A percentile compares a stretch with the other conserved stretches of the same genome.
These are phyloP conservation scores for Tirmania nivea DNA, from an alignment of 495 filamentous ascomycete genomes.

Conservation along the genomic window DNA sequence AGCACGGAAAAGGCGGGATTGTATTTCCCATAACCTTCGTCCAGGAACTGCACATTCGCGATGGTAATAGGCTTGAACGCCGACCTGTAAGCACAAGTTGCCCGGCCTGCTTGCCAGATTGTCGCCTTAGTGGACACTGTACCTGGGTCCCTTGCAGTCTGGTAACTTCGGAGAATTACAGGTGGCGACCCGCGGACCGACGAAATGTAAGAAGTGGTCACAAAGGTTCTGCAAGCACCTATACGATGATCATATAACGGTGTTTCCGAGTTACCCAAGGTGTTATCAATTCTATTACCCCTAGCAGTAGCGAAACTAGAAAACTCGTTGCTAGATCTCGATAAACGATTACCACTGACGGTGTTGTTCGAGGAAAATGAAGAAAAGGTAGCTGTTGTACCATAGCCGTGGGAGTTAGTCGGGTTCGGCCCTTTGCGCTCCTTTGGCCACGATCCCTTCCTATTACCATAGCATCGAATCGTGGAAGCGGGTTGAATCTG, in stretches of 20 bases:
- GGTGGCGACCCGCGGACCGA: constrained; percentile 40
- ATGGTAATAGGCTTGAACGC: constrained; percentile 95
- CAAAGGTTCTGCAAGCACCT: constrained; percentile 17
- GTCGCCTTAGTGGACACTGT: constrained; percentile 62
- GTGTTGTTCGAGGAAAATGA: constrained; percentile 1
- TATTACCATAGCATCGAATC: background rate
- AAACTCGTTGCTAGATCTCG: no score
- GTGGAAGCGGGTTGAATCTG: background rate
- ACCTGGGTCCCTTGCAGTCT: constrained; percentile 70
- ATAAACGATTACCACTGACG: background rate
- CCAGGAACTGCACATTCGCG: constrained; percentile 77
- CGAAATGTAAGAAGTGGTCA: constrained; percentile 80
- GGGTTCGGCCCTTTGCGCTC: background rate
- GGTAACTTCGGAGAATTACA: constrained; percentile 71
- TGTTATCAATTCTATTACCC: no score
- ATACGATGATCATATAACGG: constrained; percentile 4
- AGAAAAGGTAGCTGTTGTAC: constrained; percentile 4
- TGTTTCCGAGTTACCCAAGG: constrained; percentile 8
- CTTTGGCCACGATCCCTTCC: background rate
- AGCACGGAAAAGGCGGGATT: constrained; percentile 71
- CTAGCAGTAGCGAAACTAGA: no score
- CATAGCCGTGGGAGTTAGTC: constrained; percentile 2
- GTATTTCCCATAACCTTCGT: constrained; percentile 79
- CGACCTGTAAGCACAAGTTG: constrained; percentile 70
- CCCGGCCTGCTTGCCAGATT: constrained; percentile 89